Base-by-base conservation (phyloP, 192 early-diverging fungal species). In the Coemansia sp. region DNA sequence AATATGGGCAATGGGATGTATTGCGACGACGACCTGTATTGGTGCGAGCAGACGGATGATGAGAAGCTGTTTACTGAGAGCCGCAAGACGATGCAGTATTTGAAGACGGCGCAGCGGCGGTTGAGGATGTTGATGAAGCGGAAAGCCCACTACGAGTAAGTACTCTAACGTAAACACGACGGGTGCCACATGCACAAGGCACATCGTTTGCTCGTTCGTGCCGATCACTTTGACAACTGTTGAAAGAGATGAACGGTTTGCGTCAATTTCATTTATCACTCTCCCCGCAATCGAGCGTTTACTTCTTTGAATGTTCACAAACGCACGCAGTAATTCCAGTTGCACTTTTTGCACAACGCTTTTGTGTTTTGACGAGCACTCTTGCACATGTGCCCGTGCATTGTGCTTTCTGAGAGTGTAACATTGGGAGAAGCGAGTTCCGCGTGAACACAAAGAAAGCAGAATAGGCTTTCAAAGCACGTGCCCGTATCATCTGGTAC, bases 1-100 rank as follows among this genome's bases (percentile, higher is more conserved):
- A 8, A 60, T 52, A 80, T 80, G 77, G 68, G 68, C 40, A 80
- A 80, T 52, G 77, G 68, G 23, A 80, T 80, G 72, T 80, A 63
- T 50, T 68, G 62, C 38, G 68, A 74, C 6, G 47, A 68, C 23
- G 65, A 74, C 65, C 0, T 56, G 36, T 68, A 68, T 57, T 59
- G 51, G n/a, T 31, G 38, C 5, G 46, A 65, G 65, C 60, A 20
- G 23, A 22, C 68, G 0, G 57, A 55, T 6, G 71, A 74, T 17
- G 71, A 74, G 49, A 23, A 40, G 47, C 65, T 74, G 37, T 57
- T 64, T 36, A 31, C 17, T n/a, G 64, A 74, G 53, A 71, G 71
- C 59, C 56, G 77, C 37, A 61, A 61, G 50, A 53, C 58, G 46
- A 68, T 74, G 12, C 44, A 67, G n/a, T 74, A 80, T 49, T 48